A percentile compares a stretch with the other conserved stretches of the same genome.
phyloP scores from a whole-genome alignment of 805 yeast species.

The Wickerhamomyces hampshirensis region DNA sequence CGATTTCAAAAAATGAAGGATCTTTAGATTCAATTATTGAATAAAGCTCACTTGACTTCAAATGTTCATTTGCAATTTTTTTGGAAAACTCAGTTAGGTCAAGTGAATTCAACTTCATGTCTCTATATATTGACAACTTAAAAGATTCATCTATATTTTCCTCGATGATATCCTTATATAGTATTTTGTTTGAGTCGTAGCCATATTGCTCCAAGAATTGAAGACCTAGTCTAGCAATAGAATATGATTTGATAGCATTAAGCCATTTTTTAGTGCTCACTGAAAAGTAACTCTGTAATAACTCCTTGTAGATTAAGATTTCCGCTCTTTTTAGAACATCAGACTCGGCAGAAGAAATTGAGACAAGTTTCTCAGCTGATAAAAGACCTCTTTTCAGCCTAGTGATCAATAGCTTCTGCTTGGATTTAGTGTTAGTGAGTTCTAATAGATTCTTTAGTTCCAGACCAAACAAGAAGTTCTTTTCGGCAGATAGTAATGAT shows the following conservation, averaged over 20 bases:
- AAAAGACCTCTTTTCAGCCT: constrained; percentile 62
- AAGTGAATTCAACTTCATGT: constrained; percentile 28
- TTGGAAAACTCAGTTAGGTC: constrained; percentile 50
- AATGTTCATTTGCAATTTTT: constrained; percentile 31
- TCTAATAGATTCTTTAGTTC: constrained; percentile 55
- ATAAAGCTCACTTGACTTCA: constrained; percentile 30
- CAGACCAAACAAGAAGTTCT: constrained; percentile 66
- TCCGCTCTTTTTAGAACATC: constrained; percentile 32
- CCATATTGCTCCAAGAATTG: constrained; percentile 42
- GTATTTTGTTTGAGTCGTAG: constrained; percentile 22
- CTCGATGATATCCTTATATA: constrained; percentile 53
- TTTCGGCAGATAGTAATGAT: constrained; percentile 65
- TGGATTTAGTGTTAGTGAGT: constrained; percentile 38
- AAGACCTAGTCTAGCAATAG: constrained; percentile 59
- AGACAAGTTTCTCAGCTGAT: constrained; percentile 37
- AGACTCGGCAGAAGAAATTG: constrained; percentile 35
- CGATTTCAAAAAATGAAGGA: constrained; percentile 14
- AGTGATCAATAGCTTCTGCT: constrained; percentile 50
- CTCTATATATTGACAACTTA: constrained; percentile 46
- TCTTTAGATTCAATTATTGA: constrained; percentile 34
- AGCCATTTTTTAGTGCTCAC: constrained; percentile 54
- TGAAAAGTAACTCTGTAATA: constrained; percentile 48
- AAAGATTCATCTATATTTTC: constrained; percentile 64
- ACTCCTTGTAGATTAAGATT: constrained; percentile 37
- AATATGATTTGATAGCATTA: constrained; percentile 43